A percentile compares a stretch with the other conserved stretches of the same genome.
phyloP scores from a whole-genome alignment of 768 basidiomycete genomes.

The Phallus indusiatus region DNA sequence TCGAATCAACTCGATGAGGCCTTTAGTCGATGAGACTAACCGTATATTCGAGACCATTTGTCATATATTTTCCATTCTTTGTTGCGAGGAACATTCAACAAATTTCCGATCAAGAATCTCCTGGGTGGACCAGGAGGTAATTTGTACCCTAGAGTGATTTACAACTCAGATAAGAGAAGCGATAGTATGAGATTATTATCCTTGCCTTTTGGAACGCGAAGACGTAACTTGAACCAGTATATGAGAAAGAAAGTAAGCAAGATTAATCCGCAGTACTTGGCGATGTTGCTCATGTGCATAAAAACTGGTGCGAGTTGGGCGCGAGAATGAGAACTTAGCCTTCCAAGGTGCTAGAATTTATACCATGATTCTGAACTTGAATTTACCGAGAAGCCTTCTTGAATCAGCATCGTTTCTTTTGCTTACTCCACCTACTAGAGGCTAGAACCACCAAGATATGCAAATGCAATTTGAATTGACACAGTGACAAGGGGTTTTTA shows the following conservation, averaged over 20 bases:
- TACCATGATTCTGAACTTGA: no score
- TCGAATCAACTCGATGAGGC: neutral
- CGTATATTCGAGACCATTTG: constrained; percentile 8
- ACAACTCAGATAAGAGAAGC: no score
- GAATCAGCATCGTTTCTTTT: no score
- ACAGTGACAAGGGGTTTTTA: no score
- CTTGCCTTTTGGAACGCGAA: neutral
- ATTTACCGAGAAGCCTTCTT: no score
- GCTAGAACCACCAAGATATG: no score
- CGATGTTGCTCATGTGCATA: no score
- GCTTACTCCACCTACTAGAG: no score
- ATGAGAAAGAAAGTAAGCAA: neutral
- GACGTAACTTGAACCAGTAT: neutral
- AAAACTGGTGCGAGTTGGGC: no score
- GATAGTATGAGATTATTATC: neutral
- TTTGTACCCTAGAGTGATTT: neutral
- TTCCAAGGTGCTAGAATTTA: no score
- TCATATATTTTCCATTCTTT: constrained; percentile 8
- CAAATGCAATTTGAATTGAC: no score
- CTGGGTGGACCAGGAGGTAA: constrained; percentile 10
- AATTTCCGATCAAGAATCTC: constrained; percentile 4
- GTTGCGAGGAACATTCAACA: neutral
- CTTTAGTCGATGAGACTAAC: neutral
- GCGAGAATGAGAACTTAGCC: no score
- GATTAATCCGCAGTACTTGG: neutral